Conservation (phyloP, 208 protist species). For the Acanthamoeba sp. region DNA sequence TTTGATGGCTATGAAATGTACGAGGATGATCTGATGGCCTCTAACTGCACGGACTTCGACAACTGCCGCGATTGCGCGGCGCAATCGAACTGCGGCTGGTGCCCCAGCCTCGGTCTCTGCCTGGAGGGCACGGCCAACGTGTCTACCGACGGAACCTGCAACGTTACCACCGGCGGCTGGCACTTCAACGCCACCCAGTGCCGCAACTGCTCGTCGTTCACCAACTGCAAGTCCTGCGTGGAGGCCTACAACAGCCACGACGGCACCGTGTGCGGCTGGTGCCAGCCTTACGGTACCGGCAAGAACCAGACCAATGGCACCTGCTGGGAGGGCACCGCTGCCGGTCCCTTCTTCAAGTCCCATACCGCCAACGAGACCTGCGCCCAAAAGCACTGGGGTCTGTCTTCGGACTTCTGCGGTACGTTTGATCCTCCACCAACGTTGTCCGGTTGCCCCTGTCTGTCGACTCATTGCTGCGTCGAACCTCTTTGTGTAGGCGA, state of each 20-base stretch:
- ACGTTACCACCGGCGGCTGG: constrained; percentile 1
- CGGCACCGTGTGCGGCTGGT: constrained; percentile 44
- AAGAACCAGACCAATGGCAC: neutral
- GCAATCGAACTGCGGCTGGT: constrained; percentile 30
- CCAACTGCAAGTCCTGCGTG: constrained; percentile 43
- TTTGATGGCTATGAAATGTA: too few species aligned
- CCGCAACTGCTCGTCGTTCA: constrained; percentile 57
- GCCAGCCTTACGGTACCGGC: neutral
- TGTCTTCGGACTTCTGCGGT: neutral
- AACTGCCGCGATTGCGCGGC: neutral
- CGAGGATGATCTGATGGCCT: neutral
- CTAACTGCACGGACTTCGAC: neutral
- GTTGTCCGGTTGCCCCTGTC: neutral
- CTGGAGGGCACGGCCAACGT: neutral
- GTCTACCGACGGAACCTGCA: constrained; percentile 1
- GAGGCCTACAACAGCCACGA: constrained; percentile 14
- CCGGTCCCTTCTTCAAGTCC: constrained; percentile 25
- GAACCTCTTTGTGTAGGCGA: neutral
- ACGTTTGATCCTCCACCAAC: neutral
- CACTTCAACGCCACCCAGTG: constrained; percentile 21
- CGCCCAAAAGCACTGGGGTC: neutral
- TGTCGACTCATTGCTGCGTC: neutral
- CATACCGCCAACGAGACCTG: neutral
- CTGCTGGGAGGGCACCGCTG: constrained; percentile 50
- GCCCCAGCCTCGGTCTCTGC: neutral